These are phyloP conservation scores for Hypoxylon sp. DNA, from an alignment of 2,329 filamentous ascomycete species.

Conservation along the genomic window DNA sequence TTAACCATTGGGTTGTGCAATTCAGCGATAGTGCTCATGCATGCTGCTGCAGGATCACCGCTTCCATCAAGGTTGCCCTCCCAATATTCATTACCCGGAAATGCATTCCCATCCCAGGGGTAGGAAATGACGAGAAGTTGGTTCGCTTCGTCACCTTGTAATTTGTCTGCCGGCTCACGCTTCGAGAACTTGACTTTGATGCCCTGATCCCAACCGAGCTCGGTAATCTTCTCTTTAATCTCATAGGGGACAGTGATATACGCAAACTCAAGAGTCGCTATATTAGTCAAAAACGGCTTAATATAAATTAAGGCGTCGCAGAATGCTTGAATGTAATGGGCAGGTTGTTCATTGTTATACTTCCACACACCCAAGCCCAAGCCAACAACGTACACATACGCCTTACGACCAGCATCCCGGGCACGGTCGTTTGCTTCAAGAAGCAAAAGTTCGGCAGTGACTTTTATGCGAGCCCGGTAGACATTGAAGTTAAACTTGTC, in stretches of 20 bases:
- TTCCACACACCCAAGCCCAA: slow-evolving; percentile 54
- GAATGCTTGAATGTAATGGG: slow-evolving; percentile 47
- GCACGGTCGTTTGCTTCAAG: slow-evolving; percentile 53
- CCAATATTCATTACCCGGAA: slow-evolving; percentile 57
- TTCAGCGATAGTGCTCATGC: slow-evolving; percentile 55
- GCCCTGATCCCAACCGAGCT: slow-evolving; percentile 5
- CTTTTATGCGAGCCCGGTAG: slow-evolving; percentile 52
- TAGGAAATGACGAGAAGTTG: slow-evolving; percentile 54
- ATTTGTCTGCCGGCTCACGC: slow-evolving; percentile 49
- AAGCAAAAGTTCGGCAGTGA: slow-evolving; percentile 51
- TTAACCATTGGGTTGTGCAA: slow-evolving; percentile 55
- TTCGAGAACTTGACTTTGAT: slow-evolving; percentile 48
- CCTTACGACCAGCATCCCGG: slow-evolving; percentile 38
- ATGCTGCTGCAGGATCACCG: slow-evolving; percentile 55
- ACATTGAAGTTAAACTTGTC: slow-evolving; percentile 43
- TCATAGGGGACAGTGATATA: slow-evolving; percentile 33
- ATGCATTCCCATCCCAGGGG: slow-evolving; percentile 55
- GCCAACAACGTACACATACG: slow-evolving; percentile 55
- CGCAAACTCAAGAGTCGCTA: slow-evolving; percentile 51
- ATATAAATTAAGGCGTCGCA: slow-evolving; percentile 37
- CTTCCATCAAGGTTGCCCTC: slow-evolving; percentile 40
- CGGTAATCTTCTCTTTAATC: background rate
- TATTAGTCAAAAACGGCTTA: slow-evolving; percentile 23
- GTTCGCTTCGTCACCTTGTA: slow-evolving; percentile 32
- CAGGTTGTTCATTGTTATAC: slow-evolving; percentile 32